Base-by-base conservation (phyloP, 305 asterid genomes). In the Andrographis paniculata region DNA sequence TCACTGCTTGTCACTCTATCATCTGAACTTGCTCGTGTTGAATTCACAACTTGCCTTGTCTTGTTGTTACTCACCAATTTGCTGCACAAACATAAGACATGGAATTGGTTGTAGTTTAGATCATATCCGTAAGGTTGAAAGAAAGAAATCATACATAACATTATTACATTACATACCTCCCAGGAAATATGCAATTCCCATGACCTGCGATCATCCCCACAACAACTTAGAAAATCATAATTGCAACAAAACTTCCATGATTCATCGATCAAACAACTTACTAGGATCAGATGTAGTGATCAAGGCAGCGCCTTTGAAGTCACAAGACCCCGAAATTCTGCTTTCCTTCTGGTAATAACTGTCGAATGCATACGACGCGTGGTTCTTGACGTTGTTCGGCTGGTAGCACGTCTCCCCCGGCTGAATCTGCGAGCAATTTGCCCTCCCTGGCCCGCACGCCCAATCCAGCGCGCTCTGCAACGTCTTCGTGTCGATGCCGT, bases 401-500 rank as follows among this genome's bases (percentile, higher is more conserved):
- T 69, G 80, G 49, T 87, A 92, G 64, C 99, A 92, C 36, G 77
- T 81, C 77, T 92, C 80, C 62, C 99, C 99, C 0, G 97, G 94
- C 60, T 92, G 99, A 69, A 92, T 81, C 59, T 87, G 95, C 4
- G 97, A 74, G 64, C 99, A 92, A 68, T 84, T 92, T 18, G 99
- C 93, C 62, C 93, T 74, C 56, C 99, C 99, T 0, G 94, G 95
- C 19, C 99, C 99, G 61, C 99, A 92, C 20, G 99, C 86, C 99
- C 99, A 92, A 47, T 92, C 99, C 62, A 92, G 72, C 14, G 99
- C 99, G 19, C 94, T 55, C 68, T 92, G 99, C 75, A 92, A 53
- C 6, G 86, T 84, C 69, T 63, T 81, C 14, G 39, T 20, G 72
- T 92, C 99, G 14, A 74, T 20, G 17, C 80, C 99, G 41, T 81